phyloP scores from a whole-genome alignment of 805 yeast genomes.

The Limtongia smithiae region DNA sequence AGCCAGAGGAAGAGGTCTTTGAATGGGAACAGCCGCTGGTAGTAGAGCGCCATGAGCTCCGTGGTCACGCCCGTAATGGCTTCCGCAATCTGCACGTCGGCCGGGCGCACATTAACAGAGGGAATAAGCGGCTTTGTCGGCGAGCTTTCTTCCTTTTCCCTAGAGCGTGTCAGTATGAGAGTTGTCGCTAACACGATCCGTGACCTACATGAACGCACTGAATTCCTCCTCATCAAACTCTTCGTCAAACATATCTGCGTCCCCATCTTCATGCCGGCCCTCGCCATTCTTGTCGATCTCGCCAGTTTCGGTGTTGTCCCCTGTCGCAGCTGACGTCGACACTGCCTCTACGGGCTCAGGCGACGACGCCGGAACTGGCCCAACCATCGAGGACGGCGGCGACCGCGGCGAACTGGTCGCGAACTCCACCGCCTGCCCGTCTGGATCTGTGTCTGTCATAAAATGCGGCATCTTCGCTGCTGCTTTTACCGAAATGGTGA shows the following conservation, averaged over 20 bases:
- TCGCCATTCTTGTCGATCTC: not conserved
- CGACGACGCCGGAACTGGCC: conserved; percentile 6
- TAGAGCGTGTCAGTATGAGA: too few species aligned
- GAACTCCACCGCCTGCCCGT: not conserved
- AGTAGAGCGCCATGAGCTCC: conserved; percentile 65
- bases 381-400: conserved; percentile 12
- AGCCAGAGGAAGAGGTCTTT: conserved; percentile 77
- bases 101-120: too few species aligned
- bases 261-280: conserved; percentile 5
- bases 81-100: not conserved
- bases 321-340: too few species aligned
- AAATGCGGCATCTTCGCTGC: conserved; percentile 22
- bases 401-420: conserved; percentile 20
- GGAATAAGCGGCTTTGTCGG: too few species aligned
- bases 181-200: too few species aligned
- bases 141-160: too few species aligned
- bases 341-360: not conserved
- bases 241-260: not conserved
- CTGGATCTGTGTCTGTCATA: conserved; percentile 6
- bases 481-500: too few species aligned
- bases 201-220: too few species aligned
- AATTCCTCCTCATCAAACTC: too few species aligned
- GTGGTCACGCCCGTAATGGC: too few species aligned
- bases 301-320: too few species aligned
- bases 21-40: conserved; percentile 44